Evolutionary conservation across 371 early-diverging fungal genomes (phyloP).

Genomic region (Cokeromyces recurvatus): DNA sequence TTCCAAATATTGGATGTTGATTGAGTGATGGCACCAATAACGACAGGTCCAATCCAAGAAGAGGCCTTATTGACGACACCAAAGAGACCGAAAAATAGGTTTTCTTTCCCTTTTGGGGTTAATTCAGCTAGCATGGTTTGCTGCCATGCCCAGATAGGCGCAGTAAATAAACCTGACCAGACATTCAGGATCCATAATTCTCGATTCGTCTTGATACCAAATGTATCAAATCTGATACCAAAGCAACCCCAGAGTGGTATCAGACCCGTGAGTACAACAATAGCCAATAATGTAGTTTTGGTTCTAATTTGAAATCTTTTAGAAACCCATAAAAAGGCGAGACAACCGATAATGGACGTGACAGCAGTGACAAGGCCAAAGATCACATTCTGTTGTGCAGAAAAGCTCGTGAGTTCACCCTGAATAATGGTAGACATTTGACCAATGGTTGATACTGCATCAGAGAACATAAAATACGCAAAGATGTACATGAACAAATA

Average conservation of each 20-base stretch:
- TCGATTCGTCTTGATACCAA: slow-evolving; percentile 21
- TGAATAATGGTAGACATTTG: slow-evolving; percentile 27
- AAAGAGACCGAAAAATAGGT: slow-evolving; percentile 52
- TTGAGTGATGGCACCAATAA: slow-evolving; percentile 51
- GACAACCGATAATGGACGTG: slow-evolving; percentile 37
- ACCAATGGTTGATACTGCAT: slow-evolving; percentile 42
- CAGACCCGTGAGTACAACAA: slow-evolving; percentile 20
- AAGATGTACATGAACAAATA: slow-evolving; percentile 37
- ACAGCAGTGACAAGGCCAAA: slow-evolving; percentile 26
- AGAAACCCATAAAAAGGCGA: slow-evolving; percentile 31
- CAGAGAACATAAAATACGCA: slow-evolving; percentile 36
- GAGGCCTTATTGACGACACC: slow-evolving; percentile 61
- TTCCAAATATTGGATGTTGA: slow-evolving; percentile 27
- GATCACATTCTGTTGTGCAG: slow-evolving; percentile 23
- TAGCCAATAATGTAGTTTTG: slow-evolving; percentile 28
- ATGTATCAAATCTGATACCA: slow-evolving; percentile 17
- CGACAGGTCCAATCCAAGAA: slow-evolving; percentile 60
- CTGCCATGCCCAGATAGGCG: slow-evolving; percentile 45
- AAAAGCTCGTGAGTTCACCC: slow-evolving; percentile 27
- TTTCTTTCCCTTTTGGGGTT: slow-evolving; percentile 47
- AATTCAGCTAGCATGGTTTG: slow-evolving; percentile 37
- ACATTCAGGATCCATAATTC: slow-evolving; percentile 40
- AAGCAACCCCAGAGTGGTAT: slow-evolving; percentile 39
- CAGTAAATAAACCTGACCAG: slow-evolving; percentile 40
- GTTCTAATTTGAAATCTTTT: slow-evolving; percentile 24